Base-by-base conservation (phyloP, 805 yeast species). In the Blastobotrys attinorum region DNA sequence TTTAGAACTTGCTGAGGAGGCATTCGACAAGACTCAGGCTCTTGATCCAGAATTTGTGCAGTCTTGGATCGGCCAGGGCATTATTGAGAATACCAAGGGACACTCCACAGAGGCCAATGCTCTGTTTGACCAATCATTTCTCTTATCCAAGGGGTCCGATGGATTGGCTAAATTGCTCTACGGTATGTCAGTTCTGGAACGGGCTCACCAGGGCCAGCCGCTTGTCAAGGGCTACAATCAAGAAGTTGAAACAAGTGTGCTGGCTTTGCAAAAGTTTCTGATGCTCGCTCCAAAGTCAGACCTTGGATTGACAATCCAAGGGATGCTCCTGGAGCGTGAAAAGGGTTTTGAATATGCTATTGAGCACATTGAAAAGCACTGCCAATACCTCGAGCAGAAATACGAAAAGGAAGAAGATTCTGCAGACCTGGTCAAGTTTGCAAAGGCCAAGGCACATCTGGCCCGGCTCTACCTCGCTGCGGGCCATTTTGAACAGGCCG, bases 31-130 rank as follows among this genome's bases (percentile, higher is more conserved):
- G 49, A 82, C 92, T 0, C 90, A 84, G 53, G 78, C 95, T 17
- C 66, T 86, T 10, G 81, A 89, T 2, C 97, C 98, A 2, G 83
- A 79, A 42, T 73, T 71, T 41, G 69, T 84, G 0, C 69, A 68
- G 4, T 76, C 96, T 0, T 92, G 97, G 97, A 59, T 84, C 25
- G 96, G 96, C 1, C 79, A 81, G 55, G 97, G 96, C 0, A 57
- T 90, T 29, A 60, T 79, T 1, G 59, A 61, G 17, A 37, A 47
- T 4, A 42, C 54, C 15, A 45, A 46, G 11, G 69, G 66, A 8
- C 52, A 60, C 16, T 27, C 43, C 3, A 69, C 76, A 0, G 69
- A 66, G n/a, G 79, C 95, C 0, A 58, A 71, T 3, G 67, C 72
- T 11, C 60, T 84, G 40, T 80, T 80, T 54, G 81, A 84, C 1